phyloP scores from a whole-genome alignment of 805 yeast species.

The Cyberlindnera veronae region DNA sequence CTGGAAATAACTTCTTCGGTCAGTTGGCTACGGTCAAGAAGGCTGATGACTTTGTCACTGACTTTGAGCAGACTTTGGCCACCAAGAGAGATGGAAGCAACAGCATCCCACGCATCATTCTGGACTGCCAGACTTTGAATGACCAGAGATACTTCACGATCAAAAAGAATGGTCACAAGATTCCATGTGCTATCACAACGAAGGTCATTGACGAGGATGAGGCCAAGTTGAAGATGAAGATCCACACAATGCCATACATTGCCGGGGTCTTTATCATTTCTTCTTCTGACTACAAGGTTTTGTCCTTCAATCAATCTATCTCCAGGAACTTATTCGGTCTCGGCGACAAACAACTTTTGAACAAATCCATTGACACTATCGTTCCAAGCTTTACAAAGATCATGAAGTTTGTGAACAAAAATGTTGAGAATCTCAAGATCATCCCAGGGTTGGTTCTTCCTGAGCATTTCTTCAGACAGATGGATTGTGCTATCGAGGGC shows the following conservation, averaged over 20 bases:
- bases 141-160: conserved; percentile 62
- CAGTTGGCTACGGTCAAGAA: conserved; percentile 8
- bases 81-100: conserved; percentile 14
- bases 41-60: conserved; percentile 28
- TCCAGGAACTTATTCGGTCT: conserved; percentile 76
- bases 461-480: conserved; percentile 83
- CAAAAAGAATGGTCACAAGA: conserved; percentile 40
- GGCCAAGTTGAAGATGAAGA: conserved; percentile 49
- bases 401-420: conserved; percentile 29
- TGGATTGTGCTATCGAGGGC: conserved; percentile 33
- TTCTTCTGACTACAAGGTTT: conserved; percentile 37
- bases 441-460: conserved; percentile 78
- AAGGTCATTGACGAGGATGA: conserved; percentile 50
- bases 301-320: conserved; percentile 78
- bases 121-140: conserved; percentile 46
- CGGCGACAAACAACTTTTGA: conserved; percentile 40
- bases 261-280: conserved; percentile 81
- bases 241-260: conserved; percentile 78
- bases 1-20: conserved; percentile 23
- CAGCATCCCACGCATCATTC: conserved; percentile 23
- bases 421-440: conserved; percentile 38
- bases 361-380: conserved; percentile 49
- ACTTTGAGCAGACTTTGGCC: conserved; percentile 20
- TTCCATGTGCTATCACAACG: conserved; percentile 75
- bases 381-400: conserved; percentile 58